phyloP scores from a whole-genome alignment of 305 asterid genomes.

The Fraxinus sp. region DNA sequence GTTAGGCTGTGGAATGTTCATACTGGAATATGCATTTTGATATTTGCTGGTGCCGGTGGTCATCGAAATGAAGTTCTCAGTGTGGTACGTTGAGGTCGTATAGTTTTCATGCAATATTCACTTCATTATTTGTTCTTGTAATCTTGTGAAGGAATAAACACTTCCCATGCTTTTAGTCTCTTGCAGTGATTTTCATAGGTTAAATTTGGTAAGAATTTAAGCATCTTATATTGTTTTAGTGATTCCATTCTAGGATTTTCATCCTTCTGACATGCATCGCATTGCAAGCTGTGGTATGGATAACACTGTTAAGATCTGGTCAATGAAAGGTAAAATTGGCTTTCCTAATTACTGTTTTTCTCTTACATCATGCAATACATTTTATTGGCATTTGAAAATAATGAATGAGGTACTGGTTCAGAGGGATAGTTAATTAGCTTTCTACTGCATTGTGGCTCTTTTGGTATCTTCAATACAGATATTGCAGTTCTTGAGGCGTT shows the following conservation, averaged over 20 bases:
- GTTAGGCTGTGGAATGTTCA: constrained; percentile 96
- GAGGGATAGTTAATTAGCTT: constrained; percentile 4
- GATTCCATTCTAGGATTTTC: constrained; percentile 66
- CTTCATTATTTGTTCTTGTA: background rate
- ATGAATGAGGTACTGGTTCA: background rate
- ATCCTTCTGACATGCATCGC: constrained; percentile 87
- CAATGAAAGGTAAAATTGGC: constrained; percentile 71
- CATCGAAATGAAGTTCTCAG: constrained; percentile 99
- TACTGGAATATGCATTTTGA: constrained; percentile 93
- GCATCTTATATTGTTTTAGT: constrained; percentile 24
- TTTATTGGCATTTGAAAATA: constrained; percentile 9
- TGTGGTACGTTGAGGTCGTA: constrained; percentile 55
- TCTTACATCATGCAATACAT: constrained; percentile 9
- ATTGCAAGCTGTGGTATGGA: constrained; percentile 99
- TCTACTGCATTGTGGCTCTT: constrained; percentile 17
- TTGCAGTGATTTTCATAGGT: background rate
- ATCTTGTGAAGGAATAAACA: background rate
- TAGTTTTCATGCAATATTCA: background rate
- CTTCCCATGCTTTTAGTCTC: background rate
- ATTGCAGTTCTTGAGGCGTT: constrained; percentile 8
- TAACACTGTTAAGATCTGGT: constrained; percentile 95
- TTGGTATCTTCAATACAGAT: constrained; percentile 7
- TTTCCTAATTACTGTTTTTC: background rate
- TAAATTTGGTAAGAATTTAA: constrained; percentile 10
- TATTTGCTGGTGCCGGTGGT: constrained; percentile 99